Percentiles rank a stretch among this genome's conserved stretches.
phyloP scores from a whole-genome alignment of 495 filamentous ascomycete species.

The Daldinia childiae region DNA sequence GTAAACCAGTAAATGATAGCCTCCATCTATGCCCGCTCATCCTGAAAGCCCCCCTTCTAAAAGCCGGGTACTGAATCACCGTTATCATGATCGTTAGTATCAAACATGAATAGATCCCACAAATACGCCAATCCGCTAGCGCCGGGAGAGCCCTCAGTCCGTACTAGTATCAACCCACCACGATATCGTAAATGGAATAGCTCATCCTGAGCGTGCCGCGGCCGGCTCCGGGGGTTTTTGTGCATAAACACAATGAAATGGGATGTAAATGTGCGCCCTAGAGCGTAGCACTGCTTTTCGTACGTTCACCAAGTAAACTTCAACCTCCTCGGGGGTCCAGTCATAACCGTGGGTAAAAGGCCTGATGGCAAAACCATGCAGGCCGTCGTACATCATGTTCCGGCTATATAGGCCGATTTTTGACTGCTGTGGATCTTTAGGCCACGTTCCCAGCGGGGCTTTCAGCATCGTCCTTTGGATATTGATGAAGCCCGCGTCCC shows the following conservation, averaged over 20 bases:
- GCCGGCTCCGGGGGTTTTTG: conserved; percentile 45
- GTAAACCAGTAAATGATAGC: background rate
- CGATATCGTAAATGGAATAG: conserved; percentile 10
- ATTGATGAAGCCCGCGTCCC: conserved; percentile 67
- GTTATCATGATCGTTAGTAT: conserved; percentile 14
- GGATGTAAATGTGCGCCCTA: conserved; percentile 59
- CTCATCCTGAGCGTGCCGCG: conserved; percentile 10
- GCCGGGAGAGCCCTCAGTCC: conserved; percentile 8
- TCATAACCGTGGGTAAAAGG: conserved; percentile 65
- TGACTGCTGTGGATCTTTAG: conserved; percentile 62
- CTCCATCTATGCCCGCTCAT: conserved; percentile 13
- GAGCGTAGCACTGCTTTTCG: conserved; percentile 63
- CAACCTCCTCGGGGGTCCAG: conserved; percentile 61
- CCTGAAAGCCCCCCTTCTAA: conserved; percentile 15
- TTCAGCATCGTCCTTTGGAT: conserved; percentile 63
- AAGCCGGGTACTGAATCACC: conserved; percentile 10
- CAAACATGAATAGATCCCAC: conserved; percentile 22
- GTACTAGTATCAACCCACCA: conserved; percentile 19
- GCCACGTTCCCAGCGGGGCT: conserved; percentile 67
- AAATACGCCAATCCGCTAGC: conserved; percentile 14
- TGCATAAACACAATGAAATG: conserved; percentile 42
- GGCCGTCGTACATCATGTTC: conserved; percentile 53
- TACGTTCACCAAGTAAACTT: conserved; percentile 62
- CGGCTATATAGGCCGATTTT: conserved; percentile 58
- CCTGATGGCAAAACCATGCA: conserved; percentile 54